Conservation (phyloP, 2,329 filamentous ascomycete species). For the Talaromyces sp. region DNA sequence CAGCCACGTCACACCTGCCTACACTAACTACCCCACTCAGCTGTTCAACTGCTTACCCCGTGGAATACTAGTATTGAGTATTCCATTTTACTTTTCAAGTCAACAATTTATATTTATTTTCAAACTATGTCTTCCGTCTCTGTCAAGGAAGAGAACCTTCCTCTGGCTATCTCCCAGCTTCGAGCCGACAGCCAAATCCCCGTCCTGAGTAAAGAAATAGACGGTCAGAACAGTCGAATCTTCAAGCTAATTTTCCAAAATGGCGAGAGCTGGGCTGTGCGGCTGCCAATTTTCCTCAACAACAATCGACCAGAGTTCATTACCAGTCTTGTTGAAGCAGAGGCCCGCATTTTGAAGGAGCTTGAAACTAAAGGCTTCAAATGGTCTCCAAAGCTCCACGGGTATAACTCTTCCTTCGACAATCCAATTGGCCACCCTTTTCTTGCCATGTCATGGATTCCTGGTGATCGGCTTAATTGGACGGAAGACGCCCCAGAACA, state of each 20-base stretch:
- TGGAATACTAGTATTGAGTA: neutral
- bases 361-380: slow-evolving; percentile 1
- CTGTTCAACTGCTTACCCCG: neutral
- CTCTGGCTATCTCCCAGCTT: neutral
- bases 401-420: neutral
- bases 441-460: neutral
- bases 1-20: neutral
- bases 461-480: neutral
- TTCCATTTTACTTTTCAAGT: neutral
- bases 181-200: neutral
- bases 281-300: neutral
- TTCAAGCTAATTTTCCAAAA: slow-evolving; percentile 6
- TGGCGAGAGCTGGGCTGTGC: neutral
- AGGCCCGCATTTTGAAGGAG: neutral
- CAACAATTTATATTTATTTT: neutral
- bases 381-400: neutral
- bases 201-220: neutral
- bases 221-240: neutral
- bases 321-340: neutral
- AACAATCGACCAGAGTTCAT: neutral
- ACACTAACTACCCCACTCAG: neutral
- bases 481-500: slow-evolving; percentile 1
- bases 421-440: neutral
- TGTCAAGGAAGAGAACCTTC: neutral
- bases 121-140: neutral